Evolutionary conservation across 768 basidiomycete species (phyloP).

Genomic region (Collybia sordida): DNA sequence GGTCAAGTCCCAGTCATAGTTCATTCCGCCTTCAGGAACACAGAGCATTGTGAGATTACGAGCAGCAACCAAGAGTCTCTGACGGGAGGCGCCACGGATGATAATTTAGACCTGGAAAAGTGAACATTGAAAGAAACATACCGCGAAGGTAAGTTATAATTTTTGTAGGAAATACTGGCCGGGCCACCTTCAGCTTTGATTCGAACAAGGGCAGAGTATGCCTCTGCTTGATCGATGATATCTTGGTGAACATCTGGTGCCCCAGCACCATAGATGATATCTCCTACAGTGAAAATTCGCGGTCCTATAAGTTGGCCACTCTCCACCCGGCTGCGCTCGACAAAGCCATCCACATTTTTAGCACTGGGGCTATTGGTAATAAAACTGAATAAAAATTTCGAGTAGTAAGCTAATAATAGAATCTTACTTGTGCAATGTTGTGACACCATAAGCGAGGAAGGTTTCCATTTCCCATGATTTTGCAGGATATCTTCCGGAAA

Average conservation of each 20-base stretch:
- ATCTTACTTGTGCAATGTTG: slow-evolving; percentile 72
- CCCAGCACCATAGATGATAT: slow-evolving; percentile 60
- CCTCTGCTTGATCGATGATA: slow-evolving; percentile 60
- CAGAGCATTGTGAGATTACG: slow-evolving; percentile 66
- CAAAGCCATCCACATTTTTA: slow-evolving; percentile 58
- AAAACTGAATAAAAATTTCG: background rate
- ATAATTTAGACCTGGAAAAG: background rate
- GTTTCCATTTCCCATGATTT: slow-evolving; percentile 75
- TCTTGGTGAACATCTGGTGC: slow-evolving; percentile 52
- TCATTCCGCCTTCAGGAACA: slow-evolving; percentile 80
- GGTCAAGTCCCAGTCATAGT: slow-evolving; percentile 75
- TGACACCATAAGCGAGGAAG: slow-evolving; percentile 76
- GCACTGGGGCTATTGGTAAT: slow-evolving; percentile 54
- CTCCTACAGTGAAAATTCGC: slow-evolving; percentile 71
- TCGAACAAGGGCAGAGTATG: slow-evolving; percentile 61
- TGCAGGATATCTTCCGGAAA: slow-evolving; percentile 51
- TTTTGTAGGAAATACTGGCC: slow-evolving; percentile 74
- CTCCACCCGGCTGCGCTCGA: slow-evolving; percentile 68
- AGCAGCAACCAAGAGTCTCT: slow-evolving; percentile 61
- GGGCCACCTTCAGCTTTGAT: slow-evolving; percentile 75
- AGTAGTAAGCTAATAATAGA: background rate
- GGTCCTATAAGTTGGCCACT: slow-evolving; percentile 69
- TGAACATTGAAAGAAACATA: slow-evolving; percentile 22
- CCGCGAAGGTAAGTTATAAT: slow-evolving; percentile 71
- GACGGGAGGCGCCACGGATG: slow-evolving; percentile 57